Evolutionary conservation across 1,139 yeast genomes (phyloP).

Genomic region (Lodderomyces theae): DNA sequence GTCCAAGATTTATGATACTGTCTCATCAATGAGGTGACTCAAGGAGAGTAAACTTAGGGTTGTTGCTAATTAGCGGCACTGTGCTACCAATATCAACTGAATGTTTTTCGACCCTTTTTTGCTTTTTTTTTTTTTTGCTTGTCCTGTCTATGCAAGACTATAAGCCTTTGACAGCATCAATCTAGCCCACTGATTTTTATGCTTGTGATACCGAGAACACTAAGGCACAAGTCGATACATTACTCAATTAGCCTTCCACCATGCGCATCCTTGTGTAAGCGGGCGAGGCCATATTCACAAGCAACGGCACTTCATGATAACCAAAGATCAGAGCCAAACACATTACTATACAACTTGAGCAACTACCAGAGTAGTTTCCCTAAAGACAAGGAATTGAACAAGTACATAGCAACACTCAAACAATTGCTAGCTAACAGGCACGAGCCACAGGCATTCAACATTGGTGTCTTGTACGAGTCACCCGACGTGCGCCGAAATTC

Average conservation of each 20-base stretch:
- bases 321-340: constrained; percentile 3
- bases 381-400: constrained; percentile 22
- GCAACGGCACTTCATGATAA: neutral
- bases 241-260: neutral
- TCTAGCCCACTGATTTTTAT: too few relatives aligned
- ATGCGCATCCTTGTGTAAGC: neutral
- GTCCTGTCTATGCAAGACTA: too few relatives aligned
- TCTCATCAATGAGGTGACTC: too few relatives aligned
- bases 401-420: constrained; percentile 19
- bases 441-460: constrained; percentile 17
- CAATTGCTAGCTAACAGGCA: constrained; percentile 8
- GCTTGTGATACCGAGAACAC: too few relatives aligned
- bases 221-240: too few relatives aligned
- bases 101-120: too few relatives aligned
- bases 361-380: constrained; percentile 24
- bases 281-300: neutral
- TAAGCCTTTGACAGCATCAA: too few relatives aligned
- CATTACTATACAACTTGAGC: constrained; percentile 12
- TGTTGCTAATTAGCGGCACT: too few relatives aligned
- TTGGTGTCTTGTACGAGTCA: constrained; percentile 34
- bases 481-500: constrained; percentile 20
- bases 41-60: too few relatives aligned
- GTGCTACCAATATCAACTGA: too few relatives aligned
- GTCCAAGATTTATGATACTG: too few relatives aligned
- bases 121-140: too few relatives aligned